Base-by-base conservation (phyloP, 129 eudicot species). In the Gnaphalium uliginosum region DNA sequence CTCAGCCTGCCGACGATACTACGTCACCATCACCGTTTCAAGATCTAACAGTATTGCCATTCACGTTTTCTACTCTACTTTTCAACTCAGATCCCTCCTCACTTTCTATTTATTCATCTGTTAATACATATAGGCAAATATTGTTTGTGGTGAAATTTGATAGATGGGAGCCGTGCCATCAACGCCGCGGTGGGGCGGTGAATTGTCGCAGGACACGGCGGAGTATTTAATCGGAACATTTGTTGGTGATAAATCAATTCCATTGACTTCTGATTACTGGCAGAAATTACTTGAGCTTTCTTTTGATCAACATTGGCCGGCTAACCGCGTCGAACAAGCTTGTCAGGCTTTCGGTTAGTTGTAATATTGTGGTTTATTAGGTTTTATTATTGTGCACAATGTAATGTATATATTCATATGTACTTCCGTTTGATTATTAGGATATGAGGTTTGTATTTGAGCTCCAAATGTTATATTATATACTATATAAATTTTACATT, bases 231-330 rank as follows among this genome's bases (percentile, higher is more conserved):
- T 93, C 79, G 96, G 87, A 58, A 87, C 83, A n/a, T 90, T 93
- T 46, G 88, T 93, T 54, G 98, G 96, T 1, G 91, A 83, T 78
- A 88, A 83, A 77, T 73, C 97, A 58, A 88, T 84, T 61, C 97
- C 91, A 24, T 73, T 90, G 26, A 78, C 30, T 22, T 88, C 97
- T 19, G 98, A 90, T 83, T 93, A 88, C 88, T 93, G 98, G 98
- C 84, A 85, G 79, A 85, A 90, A 76, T 79, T 93, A 33, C 88
- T 93, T 2, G 91, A 93, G 79, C 86, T 89, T 8, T 91, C 96
- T 27, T 85, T 88, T 48, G 87, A 82, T 76, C 96, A 88, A 59
- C 92, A 84, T 78, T 93, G 97, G 98, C 91, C 96, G 26, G n/a
- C 87, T 4, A 53, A 90, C 33, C 97, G 97, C 33, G 96, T 90